phyloP scores from a whole-genome alignment of 306 rosid genomes.

The Clitoria ternatea region DNA sequence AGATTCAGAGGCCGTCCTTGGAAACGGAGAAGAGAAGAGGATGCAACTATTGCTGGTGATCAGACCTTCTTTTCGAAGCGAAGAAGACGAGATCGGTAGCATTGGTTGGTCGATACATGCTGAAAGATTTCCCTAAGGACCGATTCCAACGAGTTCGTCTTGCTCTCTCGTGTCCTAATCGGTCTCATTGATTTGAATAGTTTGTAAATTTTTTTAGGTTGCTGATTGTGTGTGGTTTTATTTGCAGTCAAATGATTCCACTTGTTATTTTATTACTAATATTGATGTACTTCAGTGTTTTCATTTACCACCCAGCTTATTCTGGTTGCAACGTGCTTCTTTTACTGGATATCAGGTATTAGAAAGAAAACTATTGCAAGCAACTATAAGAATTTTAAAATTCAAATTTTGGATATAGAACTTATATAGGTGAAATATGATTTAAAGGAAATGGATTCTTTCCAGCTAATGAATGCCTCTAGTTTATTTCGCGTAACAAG shows the following conservation, averaged over 20 bases:
- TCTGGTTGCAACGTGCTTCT: neutral
- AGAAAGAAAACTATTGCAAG: neutral
- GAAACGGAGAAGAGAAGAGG: slow-evolving; percentile 56
- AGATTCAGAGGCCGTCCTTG: slow-evolving; percentile 82
- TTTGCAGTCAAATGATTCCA: too few relatives aligned
- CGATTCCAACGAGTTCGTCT: too few relatives aligned
- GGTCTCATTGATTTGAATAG: too few relatives aligned
- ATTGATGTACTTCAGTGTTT: neutral
- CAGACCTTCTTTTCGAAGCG: slow-evolving; percentile 26
- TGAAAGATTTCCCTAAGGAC: slow-evolving; percentile 52
- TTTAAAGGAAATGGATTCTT: slow-evolving; percentile 13
- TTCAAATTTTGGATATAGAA: neutral
- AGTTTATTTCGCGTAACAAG: neutral
- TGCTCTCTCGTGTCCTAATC: too few relatives aligned
- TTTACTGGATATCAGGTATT: neutral
- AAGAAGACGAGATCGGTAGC: slow-evolving; percentile 45
- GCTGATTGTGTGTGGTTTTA: too few relatives aligned
- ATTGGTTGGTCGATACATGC: slow-evolving; percentile 61
- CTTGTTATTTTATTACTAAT: neutral
- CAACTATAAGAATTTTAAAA: neutral
- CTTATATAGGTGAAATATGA: neutral
- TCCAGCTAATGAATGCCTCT: neutral
- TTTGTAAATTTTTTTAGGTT: too few relatives aligned
- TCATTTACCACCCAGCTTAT: neutral
- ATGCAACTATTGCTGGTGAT: slow-evolving; percentile 9